phyloP scores from a whole-genome alignment of 1,139 yeast species.

The Yamadazyma blattariae region DNA sequence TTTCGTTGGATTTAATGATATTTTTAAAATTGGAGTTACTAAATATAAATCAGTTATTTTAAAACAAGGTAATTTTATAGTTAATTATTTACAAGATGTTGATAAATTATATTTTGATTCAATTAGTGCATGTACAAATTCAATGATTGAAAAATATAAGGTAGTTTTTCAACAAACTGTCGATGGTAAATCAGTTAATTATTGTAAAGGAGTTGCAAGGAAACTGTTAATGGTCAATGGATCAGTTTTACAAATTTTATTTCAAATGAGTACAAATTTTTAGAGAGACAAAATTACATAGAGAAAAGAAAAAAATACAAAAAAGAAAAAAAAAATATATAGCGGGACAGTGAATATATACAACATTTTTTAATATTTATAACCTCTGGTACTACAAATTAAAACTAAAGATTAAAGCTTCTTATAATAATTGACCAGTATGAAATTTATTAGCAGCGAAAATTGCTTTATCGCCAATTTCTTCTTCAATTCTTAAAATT shows the following conservation, averaged over 20 bases:
- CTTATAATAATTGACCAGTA: constrained; percentile 4
- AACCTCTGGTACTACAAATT: too few relatives aligned
- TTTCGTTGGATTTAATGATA: constrained; percentile 25
- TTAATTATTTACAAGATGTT: constrained; percentile 21
- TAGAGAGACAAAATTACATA: too few relatives aligned
- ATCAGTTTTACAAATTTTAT: constrained; percentile 25
- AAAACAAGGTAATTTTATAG: constrained; percentile 22
- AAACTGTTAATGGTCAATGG: constrained; percentile 21
- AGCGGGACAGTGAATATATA: too few relatives aligned
- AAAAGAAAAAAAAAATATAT: too few relatives aligned
- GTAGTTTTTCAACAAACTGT: constrained; percentile 6
- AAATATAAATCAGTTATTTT: constrained; percentile 8
- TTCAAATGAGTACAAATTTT: too few relatives aligned
- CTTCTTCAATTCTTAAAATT: constrained; percentile 91
- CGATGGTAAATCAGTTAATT: too few relatives aligned
- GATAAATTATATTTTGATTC: constrained; percentile 7
- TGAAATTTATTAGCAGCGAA: constrained; percentile 58
- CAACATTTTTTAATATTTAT: too few relatives aligned
- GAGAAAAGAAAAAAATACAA: too few relatives aligned
- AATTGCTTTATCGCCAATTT: constrained; percentile 85
- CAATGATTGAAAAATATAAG: too few relatives aligned
- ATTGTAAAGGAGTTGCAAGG: constrained; percentile 16
- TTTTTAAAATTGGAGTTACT: constrained; percentile 10
- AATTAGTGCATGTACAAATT: too few relatives aligned
- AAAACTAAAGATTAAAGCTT: too few relatives aligned